Percentiles rank a stretch among this genome's conserved stretches.
Conservation (phyloP, 2,329 filamentous ascomycete genomes). For the Aureobasidium mangrovei region DNA sequence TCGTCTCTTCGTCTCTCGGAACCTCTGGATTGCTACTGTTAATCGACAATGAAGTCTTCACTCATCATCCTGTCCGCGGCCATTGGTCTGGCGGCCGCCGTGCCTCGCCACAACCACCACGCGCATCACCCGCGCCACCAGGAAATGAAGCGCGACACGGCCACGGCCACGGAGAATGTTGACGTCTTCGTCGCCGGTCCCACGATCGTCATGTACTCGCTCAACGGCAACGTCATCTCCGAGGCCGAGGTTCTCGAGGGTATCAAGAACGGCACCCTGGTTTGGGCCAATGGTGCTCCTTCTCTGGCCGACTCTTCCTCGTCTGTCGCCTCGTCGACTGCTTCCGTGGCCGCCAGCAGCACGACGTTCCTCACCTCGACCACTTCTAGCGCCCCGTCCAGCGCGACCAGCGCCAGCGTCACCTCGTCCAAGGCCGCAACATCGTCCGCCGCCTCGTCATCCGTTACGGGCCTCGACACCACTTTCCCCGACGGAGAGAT, state of each 20-base stretch:
- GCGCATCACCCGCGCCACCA: conserved; percentile 52
- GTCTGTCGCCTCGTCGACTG: conserved; percentile 17
- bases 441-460: conserved; percentile 12
- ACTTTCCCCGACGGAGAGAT: conserved; percentile 70
- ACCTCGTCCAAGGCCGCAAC: conserved; percentile 20
- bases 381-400: conserved; percentile 21
- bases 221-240: conserved; percentile 55
- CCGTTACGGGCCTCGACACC: conserved; percentile 48
- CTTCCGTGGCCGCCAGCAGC: conserved; percentile 21
- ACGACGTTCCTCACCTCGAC: conserved; percentile 30
- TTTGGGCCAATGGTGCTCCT: conserved; percentile 51
- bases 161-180: conserved; percentile 37
- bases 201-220: conserved; percentile 61
- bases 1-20: not conserved
- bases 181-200: conserved; percentile 49
- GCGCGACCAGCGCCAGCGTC: conserved; percentile 23
- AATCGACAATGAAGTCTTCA: conserved; percentile 29
- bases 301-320: conserved; percentile 22
- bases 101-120: conserved; percentile 45
- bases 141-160: conserved; percentile 39
- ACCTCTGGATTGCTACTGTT: not conserved
- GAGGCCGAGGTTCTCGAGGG: conserved; percentile 60
- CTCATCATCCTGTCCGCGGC: conserved; percentile 29
- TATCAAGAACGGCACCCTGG: conserved; percentile 56
- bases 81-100: conserved; percentile 43